Evolutionary conservation across 805 yeast genomes (phyloP), one percentile per base, ranked within the genome.

Genomic region (Saturnispora sanitii): DNA sequence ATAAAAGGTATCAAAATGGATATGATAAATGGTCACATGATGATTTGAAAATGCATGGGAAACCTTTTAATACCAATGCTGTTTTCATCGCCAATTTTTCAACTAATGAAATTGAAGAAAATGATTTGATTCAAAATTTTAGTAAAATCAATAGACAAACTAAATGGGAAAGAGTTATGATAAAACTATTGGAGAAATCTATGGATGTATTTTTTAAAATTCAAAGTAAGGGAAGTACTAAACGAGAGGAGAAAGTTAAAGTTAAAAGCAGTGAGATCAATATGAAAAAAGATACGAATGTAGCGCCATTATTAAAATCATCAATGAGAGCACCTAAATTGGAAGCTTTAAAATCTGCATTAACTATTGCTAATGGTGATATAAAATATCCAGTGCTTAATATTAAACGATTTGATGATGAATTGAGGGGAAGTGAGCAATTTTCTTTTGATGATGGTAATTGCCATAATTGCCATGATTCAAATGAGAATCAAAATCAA

Each of bases 111-210:
- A 18, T 39, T 16, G 48, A 50, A 18, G 21, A 47, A 1, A 58
- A 65, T 13, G 75, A 70, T 41, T 41, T 67, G 19, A 30, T 65
- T 4, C 73, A 71, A 44, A 66, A 63, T 42, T 65, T 71, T 1
- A 45, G 60, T 4, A 70, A 68, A 42, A 33, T 28, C 0, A 56
- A 67, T 17, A 48, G 44, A 6, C 33, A 38, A 1, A 50, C 66
- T 1, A 50, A 58, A 17, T 48, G 53, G 18, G 37, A 58, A 12
- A 48, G 51, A 4, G 43, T 58, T 2, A 41, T 66, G 1, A 43
- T 51, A 8, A 56, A 65, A 1, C 49, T 70, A 48, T 41, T 67
- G 1, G 13, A 50, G 6, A 62, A 56, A 40, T 47, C 59, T 1
- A 44, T 67, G 11, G 49, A 49, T 15, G 48, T 53, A 1, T 67